Evolutionary conservation across 345 rosid species (phyloP).

Genomic region (Syzygium jambos): DNA sequence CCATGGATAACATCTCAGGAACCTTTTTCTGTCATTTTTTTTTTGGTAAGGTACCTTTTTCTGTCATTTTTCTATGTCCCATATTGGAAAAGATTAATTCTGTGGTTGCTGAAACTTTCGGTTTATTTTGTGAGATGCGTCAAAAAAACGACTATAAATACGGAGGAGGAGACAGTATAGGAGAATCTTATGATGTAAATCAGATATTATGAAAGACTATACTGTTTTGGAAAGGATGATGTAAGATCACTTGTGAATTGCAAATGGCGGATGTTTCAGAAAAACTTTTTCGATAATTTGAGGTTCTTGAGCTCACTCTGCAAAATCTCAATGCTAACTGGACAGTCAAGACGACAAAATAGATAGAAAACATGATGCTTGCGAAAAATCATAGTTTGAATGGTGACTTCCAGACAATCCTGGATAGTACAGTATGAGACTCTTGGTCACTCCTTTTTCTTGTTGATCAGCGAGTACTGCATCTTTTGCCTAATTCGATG

Average conservation of each 20-base stretch:
- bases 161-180: neutral
- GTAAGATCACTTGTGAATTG: neutral
- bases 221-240: neutral
- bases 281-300: neutral
- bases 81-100: neutral
- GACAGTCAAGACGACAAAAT: neutral
- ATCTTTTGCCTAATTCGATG: neutral
- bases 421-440: neutral
- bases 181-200: neutral
- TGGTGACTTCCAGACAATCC: neutral
- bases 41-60: no score
- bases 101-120: neutral
- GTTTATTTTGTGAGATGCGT: neutral
- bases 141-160: neutral
- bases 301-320: neutral
- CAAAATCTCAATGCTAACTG: neutral
- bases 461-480: neutral
- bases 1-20: neutral
- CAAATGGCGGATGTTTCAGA: neutral
- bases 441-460: neutral
- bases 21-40: neutral
- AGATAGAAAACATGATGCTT: neutral
- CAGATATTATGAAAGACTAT: neutral
- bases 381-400: neutral
- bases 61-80: neutral